A percentile compares a stretch with the other conserved stretches of the same genome.
phyloP scores from a whole-genome alignment of 2,329 filamentous ascomycete species.

The Xylaria sp. region DNA sequence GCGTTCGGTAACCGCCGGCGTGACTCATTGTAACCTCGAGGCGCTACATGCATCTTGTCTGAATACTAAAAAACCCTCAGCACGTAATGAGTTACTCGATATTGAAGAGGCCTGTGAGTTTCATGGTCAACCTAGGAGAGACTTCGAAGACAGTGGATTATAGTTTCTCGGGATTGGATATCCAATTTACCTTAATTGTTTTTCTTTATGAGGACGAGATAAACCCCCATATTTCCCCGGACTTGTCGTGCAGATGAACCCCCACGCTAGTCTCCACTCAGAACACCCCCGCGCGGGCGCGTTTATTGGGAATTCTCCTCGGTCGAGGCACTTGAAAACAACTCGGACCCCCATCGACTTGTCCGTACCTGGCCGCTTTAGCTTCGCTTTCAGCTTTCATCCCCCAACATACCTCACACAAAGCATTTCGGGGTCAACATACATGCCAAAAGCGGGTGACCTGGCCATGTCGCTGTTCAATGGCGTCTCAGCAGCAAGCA shows the following conservation, averaged over 20 bases:
- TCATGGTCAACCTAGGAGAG: no score
- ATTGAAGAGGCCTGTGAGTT: no score
- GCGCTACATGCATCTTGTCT: no score
- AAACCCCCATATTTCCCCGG: no score
- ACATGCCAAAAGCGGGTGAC: slow-evolving; percentile 41
- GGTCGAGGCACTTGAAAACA: slow-evolving; percentile 34
- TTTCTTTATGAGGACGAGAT: no score
- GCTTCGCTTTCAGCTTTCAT: slow-evolving; percentile 2
- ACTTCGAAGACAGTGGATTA: no score
- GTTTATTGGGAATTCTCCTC: slow-evolving; percentile 31
- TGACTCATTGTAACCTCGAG: no score
- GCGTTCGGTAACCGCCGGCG: no score
- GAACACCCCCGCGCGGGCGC: slow-evolving; percentile 39
- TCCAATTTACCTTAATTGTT: no score
- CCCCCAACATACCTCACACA: slow-evolving; percentile 31
- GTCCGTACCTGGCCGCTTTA: slow-evolving; percentile 35
- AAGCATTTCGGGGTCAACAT: slow-evolving; percentile 34
- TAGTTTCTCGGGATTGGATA: no score
- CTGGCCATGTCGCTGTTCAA: slow-evolving; percentile 45
- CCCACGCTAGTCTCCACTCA: slow-evolving; percentile 43
- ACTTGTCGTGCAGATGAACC: slow-evolving; percentile 34
- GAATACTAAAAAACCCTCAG: no score
- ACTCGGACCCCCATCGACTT: slow-evolving; percentile 45
- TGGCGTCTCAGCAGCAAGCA: slow-evolving; percentile 52
- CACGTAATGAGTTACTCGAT: no score